phyloP scores from a whole-genome alignment of 371 early-diverging fungal species.

The Homolaphlyctis polyrhiza region DNA sequence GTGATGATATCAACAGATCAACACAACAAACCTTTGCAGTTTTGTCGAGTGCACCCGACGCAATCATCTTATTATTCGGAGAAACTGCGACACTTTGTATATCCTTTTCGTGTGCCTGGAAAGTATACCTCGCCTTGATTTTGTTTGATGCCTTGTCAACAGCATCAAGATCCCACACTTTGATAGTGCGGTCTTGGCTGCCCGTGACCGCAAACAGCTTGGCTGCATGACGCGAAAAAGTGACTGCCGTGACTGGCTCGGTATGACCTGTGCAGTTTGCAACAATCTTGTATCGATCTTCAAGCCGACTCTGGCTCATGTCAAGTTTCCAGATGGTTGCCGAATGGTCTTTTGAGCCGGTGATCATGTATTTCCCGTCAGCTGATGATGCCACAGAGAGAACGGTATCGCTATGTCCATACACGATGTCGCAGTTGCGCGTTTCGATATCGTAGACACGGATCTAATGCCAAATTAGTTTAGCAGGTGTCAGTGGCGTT shows the following conservation, averaged over 20 bases:
- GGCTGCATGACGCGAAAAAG: constrained; percentile 52
- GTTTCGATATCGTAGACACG: constrained; percentile 76
- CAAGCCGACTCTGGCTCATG: background rate
- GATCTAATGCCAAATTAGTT: constrained; percentile 49
- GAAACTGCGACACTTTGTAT: constrained; percentile 92
- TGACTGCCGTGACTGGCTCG: constrained; percentile 84
- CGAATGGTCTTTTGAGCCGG: constrained; percentile 88
- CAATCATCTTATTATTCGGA: constrained; percentile 89
- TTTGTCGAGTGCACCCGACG: constrained; percentile 96
- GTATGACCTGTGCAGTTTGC: constrained; percentile 86
- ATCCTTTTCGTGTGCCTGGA: constrained; percentile 96
- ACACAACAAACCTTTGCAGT: constrained; percentile 73
- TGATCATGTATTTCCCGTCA: constrained; percentile 65
- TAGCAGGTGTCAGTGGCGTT: too few species aligned
- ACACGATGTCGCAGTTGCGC: constrained; percentile 76
- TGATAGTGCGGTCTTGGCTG: constrained; percentile 90
- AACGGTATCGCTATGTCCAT: constrained; percentile 85
- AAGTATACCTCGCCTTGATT: constrained; percentile 71
- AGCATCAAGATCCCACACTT: constrained; percentile 72
- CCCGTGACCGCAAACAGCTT: constrained; percentile 71
- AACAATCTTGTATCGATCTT: constrained; percentile 46
- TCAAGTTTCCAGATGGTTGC: constrained; percentile 70
- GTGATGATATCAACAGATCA: background rate
- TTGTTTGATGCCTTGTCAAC: constrained; percentile 8
- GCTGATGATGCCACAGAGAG: constrained; percentile 66